A percentile compares a stretch with the other conserved stretches of the same genome.
Evolutionary conservation across 2,329 filamentous ascomycete species (phyloP).

Genomic region (Thelonectria rubi): DNA sequence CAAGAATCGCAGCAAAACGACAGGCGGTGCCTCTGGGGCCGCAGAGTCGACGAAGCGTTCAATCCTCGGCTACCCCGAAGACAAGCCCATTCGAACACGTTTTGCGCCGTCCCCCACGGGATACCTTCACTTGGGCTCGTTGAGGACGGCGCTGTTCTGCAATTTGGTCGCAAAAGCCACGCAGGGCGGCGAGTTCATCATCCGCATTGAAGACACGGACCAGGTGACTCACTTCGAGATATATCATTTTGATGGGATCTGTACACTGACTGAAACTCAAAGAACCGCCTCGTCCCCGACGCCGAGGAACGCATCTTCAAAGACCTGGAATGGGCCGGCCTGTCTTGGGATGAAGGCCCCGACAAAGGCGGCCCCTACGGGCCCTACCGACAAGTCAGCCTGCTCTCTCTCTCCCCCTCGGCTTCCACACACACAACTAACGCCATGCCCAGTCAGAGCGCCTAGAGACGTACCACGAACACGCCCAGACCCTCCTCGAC

Average conservation of each 20-base stretch:
- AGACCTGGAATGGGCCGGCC: conserved; percentile 87
- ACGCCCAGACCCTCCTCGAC: conserved; percentile 74
- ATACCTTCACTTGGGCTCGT: conserved; percentile 88
- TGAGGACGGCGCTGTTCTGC: conserved; percentile 95
- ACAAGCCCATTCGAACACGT: conserved; percentile 65
- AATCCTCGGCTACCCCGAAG: conserved; percentile 60
- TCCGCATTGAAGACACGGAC: conserved; percentile 96
- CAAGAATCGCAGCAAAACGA: conserved; percentile 31
- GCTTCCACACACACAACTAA: conserved; percentile 8
- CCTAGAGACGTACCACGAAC: conserved; percentile 73
- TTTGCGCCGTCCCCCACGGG: conserved; percentile 97
- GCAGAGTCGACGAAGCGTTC: conserved; percentile 31
- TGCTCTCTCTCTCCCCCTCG: no score
- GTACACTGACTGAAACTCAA: not conserved
- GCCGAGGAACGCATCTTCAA: conserved; percentile 81
- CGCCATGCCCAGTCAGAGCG: conserved; percentile 74
- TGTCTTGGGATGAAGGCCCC: conserved; percentile 95
- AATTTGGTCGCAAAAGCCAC: conserved; percentile 90
- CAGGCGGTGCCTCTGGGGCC: not conserved
- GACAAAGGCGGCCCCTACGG: conserved; percentile 82
- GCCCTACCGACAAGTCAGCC: conserved; percentile 80
- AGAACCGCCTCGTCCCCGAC: conserved; percentile 83
- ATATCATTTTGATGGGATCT: not conserved
- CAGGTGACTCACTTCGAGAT: conserved; percentile 62
- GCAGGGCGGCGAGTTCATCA: conserved; percentile 81